Evolutionary conservation across 805 yeast species (phyloP).

Genomic region (Schwanniomyces pseudopolymorphus): DNA sequence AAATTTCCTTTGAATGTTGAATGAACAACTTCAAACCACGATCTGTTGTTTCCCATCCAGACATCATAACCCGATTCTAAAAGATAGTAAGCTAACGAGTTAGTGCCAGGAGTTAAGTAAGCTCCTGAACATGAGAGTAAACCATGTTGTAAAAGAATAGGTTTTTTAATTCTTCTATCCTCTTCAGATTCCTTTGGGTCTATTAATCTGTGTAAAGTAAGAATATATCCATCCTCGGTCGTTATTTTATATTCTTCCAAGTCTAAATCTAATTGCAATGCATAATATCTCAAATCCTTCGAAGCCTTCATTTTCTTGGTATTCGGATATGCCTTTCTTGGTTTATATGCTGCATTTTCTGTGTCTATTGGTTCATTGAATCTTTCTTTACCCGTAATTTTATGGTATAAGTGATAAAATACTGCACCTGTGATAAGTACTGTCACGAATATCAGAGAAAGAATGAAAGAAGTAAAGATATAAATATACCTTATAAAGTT

Average conservation of each 20-base stretch:
- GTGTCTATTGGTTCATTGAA: conserved; percentile 22
- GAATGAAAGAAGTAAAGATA: conserved; percentile 24
- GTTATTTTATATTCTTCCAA: conserved; percentile 58
- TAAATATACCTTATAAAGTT: conserved; percentile 16
- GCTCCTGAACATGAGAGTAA: conserved; percentile 85
- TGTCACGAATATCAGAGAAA: conserved; percentile 27
- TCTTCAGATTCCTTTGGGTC: conserved; percentile 42
- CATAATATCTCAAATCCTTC: conserved; percentile 64
- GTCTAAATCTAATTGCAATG: conserved; percentile 57
- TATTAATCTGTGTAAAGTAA: conserved; percentile 63
- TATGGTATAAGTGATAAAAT: conserved; percentile 28
- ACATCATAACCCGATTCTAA: conserved; percentile 68
- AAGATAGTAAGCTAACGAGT: conserved; percentile 67
- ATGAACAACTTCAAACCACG: conserved; percentile 80
- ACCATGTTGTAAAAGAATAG: conserved; percentile 82
- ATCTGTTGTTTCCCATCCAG: conserved; percentile 89
- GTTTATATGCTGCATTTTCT: conserved; percentile 16
- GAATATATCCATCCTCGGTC: conserved; percentile 78
- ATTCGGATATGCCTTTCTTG: conserved; percentile 36
- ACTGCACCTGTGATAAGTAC: conserved; percentile 26
- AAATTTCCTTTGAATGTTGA: conserved; percentile 29
- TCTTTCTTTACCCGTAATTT: conserved; percentile 28
- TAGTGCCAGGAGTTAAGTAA: conserved; percentile 76
- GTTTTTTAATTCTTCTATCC: conserved; percentile 42
- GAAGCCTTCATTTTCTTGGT: conserved; percentile 30